Percentiles rank a stretch among this genome's conserved stretches.
Conservation (phyloP, 345 rosid species). For the Corchorus olitorius region DNA sequence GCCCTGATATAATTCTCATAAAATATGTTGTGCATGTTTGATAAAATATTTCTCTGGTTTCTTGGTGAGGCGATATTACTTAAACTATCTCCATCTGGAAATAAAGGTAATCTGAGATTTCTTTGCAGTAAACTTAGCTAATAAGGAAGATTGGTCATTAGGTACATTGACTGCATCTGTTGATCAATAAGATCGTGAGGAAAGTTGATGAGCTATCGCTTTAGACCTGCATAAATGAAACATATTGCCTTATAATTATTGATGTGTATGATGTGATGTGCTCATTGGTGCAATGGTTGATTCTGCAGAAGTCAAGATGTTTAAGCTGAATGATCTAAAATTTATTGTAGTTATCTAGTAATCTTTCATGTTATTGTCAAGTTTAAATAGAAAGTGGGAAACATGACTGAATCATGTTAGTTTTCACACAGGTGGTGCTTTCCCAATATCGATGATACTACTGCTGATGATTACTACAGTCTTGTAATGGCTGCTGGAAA, state of each 20-base stretch:
- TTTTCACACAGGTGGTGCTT: slow-evolving; percentile 62
- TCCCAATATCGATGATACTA: slow-evolving; percentile 55
- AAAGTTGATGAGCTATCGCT: background rate
- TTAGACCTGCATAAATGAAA: background rate
- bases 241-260: background rate
- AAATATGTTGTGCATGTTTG: background rate
- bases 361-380: background rate
- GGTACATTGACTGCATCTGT: background rate
- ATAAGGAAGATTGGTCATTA: background rate
- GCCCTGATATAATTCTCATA: background rate
- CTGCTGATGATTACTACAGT: slow-evolving; percentile 69
- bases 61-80: background rate
- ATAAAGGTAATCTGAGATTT: background rate
- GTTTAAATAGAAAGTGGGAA: background rate
- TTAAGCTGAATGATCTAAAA: slow-evolving; percentile 1
- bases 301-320: background rate
- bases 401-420: slow-evolving; percentile 14
- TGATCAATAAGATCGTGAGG: background rate
- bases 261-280: background rate
- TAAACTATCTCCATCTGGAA: background rate
- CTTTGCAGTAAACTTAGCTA: background rate
- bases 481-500: slow-evolving; percentile 78
- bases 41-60: background rate
- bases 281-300: background rate
- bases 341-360: background rate